Evolutionary conservation across 1,139 yeast genomes (phyloP), one percentile per base, ranked within the genome.

Genomic region (Kodamaea derodonti): DNA sequence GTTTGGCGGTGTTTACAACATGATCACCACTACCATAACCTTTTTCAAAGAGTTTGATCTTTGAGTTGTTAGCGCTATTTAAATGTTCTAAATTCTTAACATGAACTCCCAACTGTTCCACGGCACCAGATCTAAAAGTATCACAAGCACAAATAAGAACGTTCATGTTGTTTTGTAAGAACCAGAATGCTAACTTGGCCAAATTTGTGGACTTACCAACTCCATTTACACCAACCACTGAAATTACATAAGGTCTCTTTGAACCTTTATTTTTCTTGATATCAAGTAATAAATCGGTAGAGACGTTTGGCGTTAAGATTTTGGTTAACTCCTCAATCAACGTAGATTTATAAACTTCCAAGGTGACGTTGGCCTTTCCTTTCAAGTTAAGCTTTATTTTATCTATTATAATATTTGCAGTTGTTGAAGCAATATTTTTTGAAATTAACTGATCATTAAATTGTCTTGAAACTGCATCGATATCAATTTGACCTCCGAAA

Each of bases 51-150:
- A 92, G 65, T 52, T 87, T 95, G 35, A 90, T 84, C 35, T 69
- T 69, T 13, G 78, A 65, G 29, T 67, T 69, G 7, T 58, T 72
- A 17, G 85, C 64, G 3, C 56, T 40, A 38, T 65, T 67, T 34
- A 69, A 56, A 39, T 79, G 79, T 36, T 82, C 78, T 42, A 92
- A 67, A 47, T 94, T 84, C 43, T 80, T 80, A 2, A 90, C 98
- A 60, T 92, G 98, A 2, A 92, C 96, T 48, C 92, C 80, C 45
- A 92, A 69, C 60, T 92, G 98, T 56, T 92, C 98, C 12, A 92
- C 97, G 0, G 98, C 98, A 32, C 98, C 98, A 0, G 97, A 87
- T 60, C 98, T 75, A 65, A 92, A 92, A 0, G 98, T 94, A 63
- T 92, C 98, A 62, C 98, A 92, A 0, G 98, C 98, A 29, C 95